Evolutionary conservation across 352 stramenopile genomes (phyloP), one percentile per base, ranked within the genome.

Genomic region (Pythium guiyangense): DNA sequence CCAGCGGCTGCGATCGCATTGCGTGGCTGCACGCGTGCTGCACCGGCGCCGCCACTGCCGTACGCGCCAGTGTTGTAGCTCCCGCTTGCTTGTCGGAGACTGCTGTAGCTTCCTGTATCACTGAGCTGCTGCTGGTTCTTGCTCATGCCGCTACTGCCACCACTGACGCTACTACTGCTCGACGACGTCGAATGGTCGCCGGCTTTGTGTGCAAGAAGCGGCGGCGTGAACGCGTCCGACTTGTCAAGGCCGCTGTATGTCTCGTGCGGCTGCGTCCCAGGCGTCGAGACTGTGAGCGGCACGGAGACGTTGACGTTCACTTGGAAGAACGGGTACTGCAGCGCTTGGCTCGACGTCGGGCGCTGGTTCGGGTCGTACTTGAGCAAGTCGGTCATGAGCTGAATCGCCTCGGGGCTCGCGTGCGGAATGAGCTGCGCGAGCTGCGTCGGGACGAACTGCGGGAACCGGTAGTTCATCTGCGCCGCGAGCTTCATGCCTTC

Each of bases 271-370:
- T 80, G 76, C 6, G 57, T 71, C 14, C 64, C 78, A 14, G 77
- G 79, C 11, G 81, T 92, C 45, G 80, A 88, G 18, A 87, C 71
- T 8, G 69, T 88, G n/a, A 92, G 57, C 10, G 82, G 84, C 57
- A 82, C 79, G 0, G 77, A 76, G 52, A 90, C 77, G 57, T 88
- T 90, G 48, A 92, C 59, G 49, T 84, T 90, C 14, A 92, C 86
- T 66, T 92, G 87, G 69, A 98, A 98, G 66, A 98, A 98, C 3
- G 94, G 84, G 65, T 98, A 97, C 62, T 98, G 91, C 40, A 98
- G 64, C n/a, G 87, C 84, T 63, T 98, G 91, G 47, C 77, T 94
- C 15, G 93, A 96, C 34, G 90, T 98, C 11, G 93, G 94, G 31
- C 96, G 78, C 54, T 97, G 72, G 49, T 97, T 91, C 4, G 96